A percentile compares a stretch with the other conserved stretches of the same genome.
Conservation (phyloP, 768 basidiomycete genomes). For the Epithele typhae region DNA sequence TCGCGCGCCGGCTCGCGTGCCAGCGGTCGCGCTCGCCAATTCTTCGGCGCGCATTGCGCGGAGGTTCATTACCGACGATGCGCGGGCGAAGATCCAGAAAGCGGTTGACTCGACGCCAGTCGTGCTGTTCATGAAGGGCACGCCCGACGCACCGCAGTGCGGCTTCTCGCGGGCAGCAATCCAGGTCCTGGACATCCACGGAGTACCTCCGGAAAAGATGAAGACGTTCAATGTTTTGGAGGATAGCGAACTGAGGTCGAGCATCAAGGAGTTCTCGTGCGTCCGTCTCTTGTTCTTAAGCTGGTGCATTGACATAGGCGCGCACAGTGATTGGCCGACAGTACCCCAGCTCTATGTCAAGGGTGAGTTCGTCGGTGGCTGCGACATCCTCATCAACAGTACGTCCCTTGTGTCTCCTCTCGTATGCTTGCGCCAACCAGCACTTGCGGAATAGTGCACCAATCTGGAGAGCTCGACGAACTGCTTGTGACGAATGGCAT, state of each 20-base stretch:
- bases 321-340: conserved; percentile 89
- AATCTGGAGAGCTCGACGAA: conserved; percentile 87
- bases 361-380: conserved; percentile 95
- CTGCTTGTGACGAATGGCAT: conserved; percentile 70
- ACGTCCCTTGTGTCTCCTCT: neutral
- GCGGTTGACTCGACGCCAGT: conserved; percentile 75
- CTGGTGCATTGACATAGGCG: neutral
- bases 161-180: conserved; percentile 95
- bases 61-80: conserved; percentile 60
- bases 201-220: conserved; percentile 75
- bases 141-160: conserved; percentile 79
- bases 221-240: conserved; percentile 88
- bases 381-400: conserved; percentile 90
- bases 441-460: conserved; percentile 68
- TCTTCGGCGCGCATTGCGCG: conserved; percentile 19
- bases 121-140: conserved; percentile 99
- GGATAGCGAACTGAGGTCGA: conserved; percentile 75
- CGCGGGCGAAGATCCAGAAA: conserved; percentile 58
- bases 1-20: conserved; percentile 11
- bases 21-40: conserved; percentile 17
- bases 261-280: conserved; percentile 96
- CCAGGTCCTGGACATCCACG: conserved; percentile 83
- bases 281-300: conserved; percentile 30
- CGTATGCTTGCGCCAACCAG: neutral
- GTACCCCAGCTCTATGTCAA: conserved; percentile 93